Percentiles rank a stretch among this genome's conserved stretches.
Conservation (phyloP, 2,329 filamentous ascomycete genomes). For the Tricladium varicosporioides region DNA sequence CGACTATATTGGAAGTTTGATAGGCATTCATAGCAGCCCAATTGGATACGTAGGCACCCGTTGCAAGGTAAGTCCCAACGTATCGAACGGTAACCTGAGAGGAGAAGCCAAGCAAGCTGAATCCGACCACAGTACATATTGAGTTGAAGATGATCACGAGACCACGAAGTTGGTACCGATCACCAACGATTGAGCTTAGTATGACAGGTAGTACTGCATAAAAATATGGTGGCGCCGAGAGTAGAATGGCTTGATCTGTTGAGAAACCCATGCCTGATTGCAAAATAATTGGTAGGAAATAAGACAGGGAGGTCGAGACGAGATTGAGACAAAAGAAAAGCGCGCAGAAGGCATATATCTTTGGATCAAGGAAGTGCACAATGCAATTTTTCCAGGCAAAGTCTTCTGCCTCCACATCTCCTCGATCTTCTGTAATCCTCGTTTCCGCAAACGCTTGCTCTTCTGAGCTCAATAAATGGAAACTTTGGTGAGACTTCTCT, state of each 20-base stretch:
- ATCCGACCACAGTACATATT: conserved; percentile 29
- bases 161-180: conserved; percentile 48
- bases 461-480: conserved; percentile 52
- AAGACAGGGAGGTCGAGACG: conserved; percentile 72
- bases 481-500: conserved; percentile 52
- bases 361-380: conserved; percentile 49
- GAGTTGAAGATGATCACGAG: conserved; percentile 33
- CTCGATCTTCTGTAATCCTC: conserved; percentile 56
- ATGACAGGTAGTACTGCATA: conserved; percentile 48
- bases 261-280: conserved; percentile 53
- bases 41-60: conserved; percentile 74
- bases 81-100: conserved; percentile 30
- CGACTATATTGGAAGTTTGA: conserved; percentile 84
- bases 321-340: conserved; percentile 69
- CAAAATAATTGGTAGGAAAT: conserved; percentile 78
- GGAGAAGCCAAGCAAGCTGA: conserved; percentile 32
- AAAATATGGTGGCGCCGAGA: conserved; percentile 52
- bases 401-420: conserved; percentile 47
- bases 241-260: conserved; percentile 49
- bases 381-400: conserved; percentile 61
- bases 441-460: conserved; percentile 47
- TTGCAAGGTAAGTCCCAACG: conserved; percentile 42
- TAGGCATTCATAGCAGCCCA: conserved; percentile 76
- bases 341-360: conserved; percentile 61
- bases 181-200: conserved; percentile 53